Base-by-base conservation (phyloP, 345 rosid species). In the Eucalyptus curtisii region DNA sequence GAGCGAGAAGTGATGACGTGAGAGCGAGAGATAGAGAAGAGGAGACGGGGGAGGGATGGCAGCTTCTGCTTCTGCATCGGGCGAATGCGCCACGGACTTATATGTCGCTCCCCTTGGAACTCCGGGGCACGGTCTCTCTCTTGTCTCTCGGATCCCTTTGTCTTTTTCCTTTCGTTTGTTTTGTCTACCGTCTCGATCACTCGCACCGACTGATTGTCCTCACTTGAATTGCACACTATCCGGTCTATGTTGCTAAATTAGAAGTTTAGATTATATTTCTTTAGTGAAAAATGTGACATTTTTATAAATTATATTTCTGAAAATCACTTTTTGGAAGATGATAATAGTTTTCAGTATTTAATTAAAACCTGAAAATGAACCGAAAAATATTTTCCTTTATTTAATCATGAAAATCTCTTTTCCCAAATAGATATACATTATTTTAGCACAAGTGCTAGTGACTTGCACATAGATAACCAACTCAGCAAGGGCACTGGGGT, bases 361-460 rank as follows among this genome's bases (percentile, higher is more conserved):
- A 55, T 55, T 55, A 10, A 55, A 22, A 55, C 1, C 3, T 10
- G 30, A 24, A 55, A 55, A 55, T 55, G 13, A 55, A 55, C 1
- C 4, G 1, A 22, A 24, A 55, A 55, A 10, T 10, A 24, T 55
- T 9, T 55, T 22, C 4, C 0, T 8, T 20, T 8, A 4, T 24
- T 24, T 55, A 55, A 24, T 22, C 11, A 24, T 22, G 30, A 55
- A 55, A 55, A 55, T 9, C 61, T 1, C 0, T 9, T 55, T 24
- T 55, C 3, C 6, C 22, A 55, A 9, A 55, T 4, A 55, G 6
- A 55, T 24, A 55, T 55, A 24, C 30, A 55, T 24, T 55, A 55
- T 55, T 55, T 8, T 7, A 52, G 25, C 1, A 0, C 13, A 10
- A 22, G 6, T 2, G 0, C 13, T 55, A 24, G 30, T 55, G 13